Conservation (phyloP, 768 basidiomycete genomes). For the Serendipita indica region DNA sequence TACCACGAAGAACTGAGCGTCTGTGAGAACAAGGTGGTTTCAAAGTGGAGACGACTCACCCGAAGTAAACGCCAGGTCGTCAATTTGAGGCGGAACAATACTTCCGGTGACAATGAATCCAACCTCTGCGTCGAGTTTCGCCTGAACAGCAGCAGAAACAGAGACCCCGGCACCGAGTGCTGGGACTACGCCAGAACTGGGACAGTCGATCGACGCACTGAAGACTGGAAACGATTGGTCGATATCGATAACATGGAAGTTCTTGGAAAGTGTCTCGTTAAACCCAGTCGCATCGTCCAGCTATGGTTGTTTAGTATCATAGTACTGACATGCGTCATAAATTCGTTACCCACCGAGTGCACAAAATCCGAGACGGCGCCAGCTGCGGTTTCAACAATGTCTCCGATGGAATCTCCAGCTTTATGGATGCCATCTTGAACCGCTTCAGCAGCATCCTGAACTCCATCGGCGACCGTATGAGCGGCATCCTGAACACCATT, state of each 20-base stretch:
- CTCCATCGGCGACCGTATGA: not conserved
- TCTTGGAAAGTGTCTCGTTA: slow-evolving; percentile 21
- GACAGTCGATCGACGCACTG: slow-evolving; percentile 18
- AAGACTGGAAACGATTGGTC: slow-evolving; percentile 24
- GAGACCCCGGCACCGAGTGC: not conserved
- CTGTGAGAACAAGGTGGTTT: slow-evolving; percentile 20
- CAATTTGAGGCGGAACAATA: slow-evolving; percentile 30
- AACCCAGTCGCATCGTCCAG: slow-evolving; percentile 20
- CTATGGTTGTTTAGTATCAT: no score
- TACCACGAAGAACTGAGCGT: slow-evolving; percentile 8
- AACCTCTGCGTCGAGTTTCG: slow-evolving; percentile 19
- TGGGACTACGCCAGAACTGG: not conserved
- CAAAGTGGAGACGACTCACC: slow-evolving; percentile 20
- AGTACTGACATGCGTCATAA: no score
- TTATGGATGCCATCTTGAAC: not conserved
- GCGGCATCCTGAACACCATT: not conserved
- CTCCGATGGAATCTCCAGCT: slow-evolving; percentile 3
- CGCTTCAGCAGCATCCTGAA: not conserved
- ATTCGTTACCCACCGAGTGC: not conserved
- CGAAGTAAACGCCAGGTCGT: slow-evolving; percentile 24
- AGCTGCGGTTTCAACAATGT: not conserved
- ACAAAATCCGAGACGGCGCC: not conserved
- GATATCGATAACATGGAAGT: slow-evolving; percentile 23
- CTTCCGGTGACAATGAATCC: slow-evolving; percentile 32
- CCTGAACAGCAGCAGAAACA: slow-evolving; percentile 13